These are phyloP conservation scores for Penicillium mononematosum DNA, from an alignment of 495 filamentous ascomycete genomes.

Conservation along the genomic window DNA sequence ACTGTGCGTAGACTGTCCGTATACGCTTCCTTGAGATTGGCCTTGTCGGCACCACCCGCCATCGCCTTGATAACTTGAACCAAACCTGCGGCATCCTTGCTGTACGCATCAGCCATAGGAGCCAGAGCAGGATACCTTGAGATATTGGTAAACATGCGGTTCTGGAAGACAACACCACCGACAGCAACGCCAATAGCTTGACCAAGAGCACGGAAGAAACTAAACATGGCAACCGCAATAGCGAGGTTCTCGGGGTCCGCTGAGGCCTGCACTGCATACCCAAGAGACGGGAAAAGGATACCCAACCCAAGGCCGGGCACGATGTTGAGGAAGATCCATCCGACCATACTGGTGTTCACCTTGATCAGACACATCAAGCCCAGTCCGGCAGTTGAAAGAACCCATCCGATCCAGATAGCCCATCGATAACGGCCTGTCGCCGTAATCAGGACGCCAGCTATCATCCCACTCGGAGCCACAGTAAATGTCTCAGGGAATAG, in stretches of 20 bases:
- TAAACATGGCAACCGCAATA: slow-evolving; percentile 53
- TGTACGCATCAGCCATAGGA: slow-evolving; percentile 45
- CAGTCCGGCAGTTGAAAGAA: slow-evolving; percentile 45
- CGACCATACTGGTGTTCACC: slow-evolving; percentile 38
- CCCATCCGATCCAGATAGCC: slow-evolving; percentile 55
- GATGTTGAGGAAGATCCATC: slow-evolving; percentile 51
- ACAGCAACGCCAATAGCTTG: slow-evolving; percentile 56
- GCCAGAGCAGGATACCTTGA: slow-evolving; percentile 41
- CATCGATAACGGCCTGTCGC: slow-evolving; percentile 48
- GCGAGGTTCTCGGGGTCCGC: slow-evolving; percentile 42
- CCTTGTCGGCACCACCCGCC: slow-evolving; percentile 40
- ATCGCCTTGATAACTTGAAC: slow-evolving; percentile 59
- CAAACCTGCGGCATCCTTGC: slow-evolving; percentile 57
- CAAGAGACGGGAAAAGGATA: slow-evolving; percentile 48
- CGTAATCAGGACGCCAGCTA: slow-evolving; percentile 44
- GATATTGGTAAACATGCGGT: slow-evolving; percentile 52
- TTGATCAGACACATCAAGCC: slow-evolving; percentile 49
- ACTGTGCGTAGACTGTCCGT: slow-evolving; percentile 56
- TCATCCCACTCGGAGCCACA: slow-evolving; percentile 49
- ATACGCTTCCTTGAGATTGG: slow-evolving; percentile 52
- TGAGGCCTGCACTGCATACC: slow-evolving; percentile 50
- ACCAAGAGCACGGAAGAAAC: slow-evolving; percentile 56
- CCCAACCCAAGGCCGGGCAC: slow-evolving; percentile 50
- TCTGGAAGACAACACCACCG: slow-evolving; percentile 61
- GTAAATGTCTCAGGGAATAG: slow-evolving; percentile 55